phyloP scores from a whole-genome alignment of 176 grass and related monocot genomes.

The Oryza nivara region DNA sequence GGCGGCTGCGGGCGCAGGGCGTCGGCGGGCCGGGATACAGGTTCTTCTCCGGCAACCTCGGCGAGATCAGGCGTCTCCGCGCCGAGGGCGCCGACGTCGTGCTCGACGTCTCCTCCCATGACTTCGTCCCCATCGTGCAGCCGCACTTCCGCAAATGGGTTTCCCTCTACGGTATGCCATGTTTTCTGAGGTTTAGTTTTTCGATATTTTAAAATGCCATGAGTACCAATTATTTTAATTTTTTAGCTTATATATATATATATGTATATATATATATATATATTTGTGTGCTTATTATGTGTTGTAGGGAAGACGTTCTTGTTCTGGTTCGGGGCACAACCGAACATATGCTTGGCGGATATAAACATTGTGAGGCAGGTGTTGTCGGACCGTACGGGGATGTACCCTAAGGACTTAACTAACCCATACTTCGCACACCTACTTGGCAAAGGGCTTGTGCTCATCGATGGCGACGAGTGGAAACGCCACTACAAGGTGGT shows the following conservation, averaged over 20 bases:
- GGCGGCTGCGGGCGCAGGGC: constrained; percentile 45
- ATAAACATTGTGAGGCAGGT: constrained; percentile 50
- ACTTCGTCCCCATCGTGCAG: constrained; percentile 57
- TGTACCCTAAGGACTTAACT: constrained; percentile 43
- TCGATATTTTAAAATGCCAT: too few species aligned
- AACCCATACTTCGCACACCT: constrained; percentile 40
- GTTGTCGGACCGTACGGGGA: constrained; percentile 37
- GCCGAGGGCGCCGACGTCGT: neutral
- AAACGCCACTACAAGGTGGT: constrained; percentile 65
- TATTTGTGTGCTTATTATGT: neutral
- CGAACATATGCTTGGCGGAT: constrained; percentile 51
- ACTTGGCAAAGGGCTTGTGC: constrained; percentile 53
- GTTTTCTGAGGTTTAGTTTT: too few species aligned
- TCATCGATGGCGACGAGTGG: constrained; percentile 64
- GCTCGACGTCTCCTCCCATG: constrained; percentile 43
- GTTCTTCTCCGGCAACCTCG: constrained; percentile 28
- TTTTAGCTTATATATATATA: too few species aligned
- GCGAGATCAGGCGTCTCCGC: neutral
- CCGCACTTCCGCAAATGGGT: constrained; percentile 55
- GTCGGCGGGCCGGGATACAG: constrained; percentile 47
- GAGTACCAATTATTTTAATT: too few species aligned
- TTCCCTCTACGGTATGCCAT: constrained; percentile 39
- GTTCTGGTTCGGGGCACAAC: constrained; percentile 58
- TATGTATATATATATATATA: too few species aligned
- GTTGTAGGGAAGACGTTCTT: constrained; percentile 49